phyloP scores from a whole-genome alignment of 208 protist genomes.

The Leishmania aethiopica region DNA sequence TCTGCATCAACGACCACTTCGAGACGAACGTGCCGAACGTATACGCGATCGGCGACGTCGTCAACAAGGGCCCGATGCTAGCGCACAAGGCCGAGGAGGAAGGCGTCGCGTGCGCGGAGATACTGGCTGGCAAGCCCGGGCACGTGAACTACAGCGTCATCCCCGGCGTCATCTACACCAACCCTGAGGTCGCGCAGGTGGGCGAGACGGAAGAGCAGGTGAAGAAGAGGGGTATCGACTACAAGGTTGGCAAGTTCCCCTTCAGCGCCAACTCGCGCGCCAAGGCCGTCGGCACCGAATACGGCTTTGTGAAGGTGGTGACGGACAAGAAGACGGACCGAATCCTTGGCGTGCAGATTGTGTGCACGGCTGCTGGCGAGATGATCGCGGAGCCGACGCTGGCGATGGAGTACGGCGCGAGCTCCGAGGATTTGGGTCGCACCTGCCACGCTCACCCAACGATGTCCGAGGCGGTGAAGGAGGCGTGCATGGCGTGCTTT shows the following conservation, averaged over 20 bases:
- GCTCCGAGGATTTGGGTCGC: conserved; percentile 97
- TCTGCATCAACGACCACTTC: conserved; percentile 95
- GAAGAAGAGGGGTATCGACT: conserved; percentile 92
- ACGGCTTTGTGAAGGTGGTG: conserved; percentile 98
- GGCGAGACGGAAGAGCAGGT: conserved; percentile 98
- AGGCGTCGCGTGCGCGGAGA: conserved; percentile 95
- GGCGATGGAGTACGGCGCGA: conserved; percentile 98
- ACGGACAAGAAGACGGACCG: conserved; percentile 96
- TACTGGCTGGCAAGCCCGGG: conserved; percentile 90
- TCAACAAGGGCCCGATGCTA: conserved; percentile 98
- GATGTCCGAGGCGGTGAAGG: conserved; percentile 98
- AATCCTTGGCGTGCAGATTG: conserved; percentile 99
- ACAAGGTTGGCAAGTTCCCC: conserved; percentile 98
- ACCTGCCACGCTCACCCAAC: conserved; percentile 99
- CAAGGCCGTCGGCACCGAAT: conserved; percentile 94
- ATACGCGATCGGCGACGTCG: conserved; percentile 99
- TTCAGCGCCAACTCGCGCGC: conserved; percentile 98
- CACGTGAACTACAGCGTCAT: conserved; percentile 99
- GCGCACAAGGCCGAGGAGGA: conserved; percentile 99
- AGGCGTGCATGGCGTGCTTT: conserved; percentile 97
- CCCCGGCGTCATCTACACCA: conserved; percentile 99
- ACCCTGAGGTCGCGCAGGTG: conserved; percentile 98
- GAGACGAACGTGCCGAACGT: conserved; percentile 95
- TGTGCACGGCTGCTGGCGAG: conserved; percentile 96
- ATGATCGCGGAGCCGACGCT: conserved; percentile 98